Conservation (phyloP, 148 eudicot species). For the Oxyria digyna region DNA sequence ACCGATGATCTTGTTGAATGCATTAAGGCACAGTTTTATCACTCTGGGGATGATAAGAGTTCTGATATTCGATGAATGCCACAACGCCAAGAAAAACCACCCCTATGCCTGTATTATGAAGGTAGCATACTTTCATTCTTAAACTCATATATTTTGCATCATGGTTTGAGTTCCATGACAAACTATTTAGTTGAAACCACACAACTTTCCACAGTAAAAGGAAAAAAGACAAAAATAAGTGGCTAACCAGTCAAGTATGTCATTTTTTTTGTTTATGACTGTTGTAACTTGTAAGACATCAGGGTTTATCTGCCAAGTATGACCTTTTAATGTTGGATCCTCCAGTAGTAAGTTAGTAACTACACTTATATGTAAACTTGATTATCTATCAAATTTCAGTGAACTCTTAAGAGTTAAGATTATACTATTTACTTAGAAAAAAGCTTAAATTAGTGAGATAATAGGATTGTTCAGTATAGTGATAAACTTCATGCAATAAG, state of each 20-base stretch:
- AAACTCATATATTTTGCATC: not conserved
- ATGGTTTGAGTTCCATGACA: not conserved
- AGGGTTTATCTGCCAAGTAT: not conserved
- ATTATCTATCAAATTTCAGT: not conserved
- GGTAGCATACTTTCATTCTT: slow-evolving; percentile 18
- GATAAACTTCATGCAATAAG: not conserved
- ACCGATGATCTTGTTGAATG: slow-evolving; percentile 55
- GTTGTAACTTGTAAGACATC: not conserved
- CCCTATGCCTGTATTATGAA: slow-evolving; percentile 82
- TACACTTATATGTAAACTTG: not conserved
- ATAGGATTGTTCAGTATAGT: not conserved
- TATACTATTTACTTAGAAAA: not conserved
- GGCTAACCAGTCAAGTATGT: not conserved
- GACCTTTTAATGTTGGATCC: not conserved
- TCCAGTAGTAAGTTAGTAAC: not conserved
- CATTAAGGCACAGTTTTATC: slow-evolving; percentile 62
- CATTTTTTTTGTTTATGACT: not conserved
- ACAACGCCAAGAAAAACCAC: slow-evolving; percentile 66
- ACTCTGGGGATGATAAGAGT: slow-evolving; percentile 48
- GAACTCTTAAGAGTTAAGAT: too few relatives aligned
- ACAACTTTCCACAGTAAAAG: not conserved
- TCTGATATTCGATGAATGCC: slow-evolving; percentile 88
- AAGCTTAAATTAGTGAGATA: not conserved
- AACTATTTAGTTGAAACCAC: not conserved
- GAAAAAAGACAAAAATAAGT: not conserved